These are phyloP conservation scores for Exidia glandulosa DNA, from an alignment of 768 basidiomycete species.

Conservation along the genomic window DNA sequence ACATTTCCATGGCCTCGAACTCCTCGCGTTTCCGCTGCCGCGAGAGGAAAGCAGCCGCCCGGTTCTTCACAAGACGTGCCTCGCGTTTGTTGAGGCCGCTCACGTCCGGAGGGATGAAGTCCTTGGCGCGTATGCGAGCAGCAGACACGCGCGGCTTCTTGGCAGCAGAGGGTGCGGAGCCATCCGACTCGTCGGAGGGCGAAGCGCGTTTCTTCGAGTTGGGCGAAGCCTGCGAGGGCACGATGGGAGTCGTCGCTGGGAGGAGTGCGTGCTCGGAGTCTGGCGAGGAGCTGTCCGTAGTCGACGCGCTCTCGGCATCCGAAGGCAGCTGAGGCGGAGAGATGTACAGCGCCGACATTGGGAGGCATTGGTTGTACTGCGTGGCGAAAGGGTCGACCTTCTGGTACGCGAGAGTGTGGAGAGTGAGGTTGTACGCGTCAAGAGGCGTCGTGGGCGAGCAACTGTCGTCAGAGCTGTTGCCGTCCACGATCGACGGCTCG, in stretches of 20 bases:
- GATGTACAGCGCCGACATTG: background rate
- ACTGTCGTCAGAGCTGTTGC: background rate
- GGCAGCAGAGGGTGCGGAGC: background rate
- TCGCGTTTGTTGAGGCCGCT: conserved; percentile 17
- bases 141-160: background rate
- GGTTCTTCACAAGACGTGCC: conserved; percentile 19
- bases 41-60: conserved; percentile 18
- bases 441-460: background rate
- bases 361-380: background rate
- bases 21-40: conserved; percentile 19
- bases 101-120: conserved; percentile 18
- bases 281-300: background rate
- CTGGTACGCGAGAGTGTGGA: background rate
- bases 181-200: background rate
- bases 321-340: background rate
- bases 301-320: background rate
- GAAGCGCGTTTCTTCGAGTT: background rate
- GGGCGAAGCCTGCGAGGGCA: background rate
- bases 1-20: conserved; percentile 17
- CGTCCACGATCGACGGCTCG: background rate
- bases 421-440: background rate
- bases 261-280: background rate
- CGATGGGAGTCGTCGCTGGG: background rate
- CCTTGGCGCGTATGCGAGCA: conserved; percentile 9
- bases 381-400: background rate